A percentile compares a stretch with the other conserved stretches of the same genome.
Evolutionary conservation across 345 rosid species (phyloP).

Genomic region (Eucalyptus cladocalyx): DNA sequence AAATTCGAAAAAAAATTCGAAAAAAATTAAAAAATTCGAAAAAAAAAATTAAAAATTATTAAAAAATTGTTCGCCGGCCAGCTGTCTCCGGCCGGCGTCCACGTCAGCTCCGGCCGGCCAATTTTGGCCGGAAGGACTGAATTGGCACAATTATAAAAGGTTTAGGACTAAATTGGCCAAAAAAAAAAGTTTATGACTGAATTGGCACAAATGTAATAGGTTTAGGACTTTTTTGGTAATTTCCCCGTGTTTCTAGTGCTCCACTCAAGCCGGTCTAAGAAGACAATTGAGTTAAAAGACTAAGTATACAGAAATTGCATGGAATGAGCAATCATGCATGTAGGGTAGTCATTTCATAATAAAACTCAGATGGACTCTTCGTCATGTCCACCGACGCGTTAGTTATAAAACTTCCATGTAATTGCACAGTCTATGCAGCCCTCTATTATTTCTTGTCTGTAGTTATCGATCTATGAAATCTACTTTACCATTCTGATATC

Average conservation of each 20-base stretch:
- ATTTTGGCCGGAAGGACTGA: no score
- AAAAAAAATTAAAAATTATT: no score
- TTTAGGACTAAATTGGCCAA: no score
- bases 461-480: background rate
- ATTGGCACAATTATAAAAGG: no score
- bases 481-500: background rate
- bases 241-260: constrained; percentile 71
- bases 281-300: background rate
- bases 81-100: no score
- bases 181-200: no score
- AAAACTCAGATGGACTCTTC: background rate
- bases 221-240: no score
- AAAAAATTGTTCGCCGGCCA: no score
- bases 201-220: no score
- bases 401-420: background rate
- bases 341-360: background rate
- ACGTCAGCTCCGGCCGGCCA: no score
- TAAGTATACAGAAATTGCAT: background rate
- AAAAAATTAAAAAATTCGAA: no score
- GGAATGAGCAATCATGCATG: background rate
- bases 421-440: background rate
- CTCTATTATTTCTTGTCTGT: background rate
- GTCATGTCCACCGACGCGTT: background rate
- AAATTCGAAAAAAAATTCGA: no score
- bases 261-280: constrained; percentile 62